These are phyloP conservation scores for Yueomyces sinensis DNA, from an alignment of 805 yeast species.

Conservation along the genomic window DNA sequence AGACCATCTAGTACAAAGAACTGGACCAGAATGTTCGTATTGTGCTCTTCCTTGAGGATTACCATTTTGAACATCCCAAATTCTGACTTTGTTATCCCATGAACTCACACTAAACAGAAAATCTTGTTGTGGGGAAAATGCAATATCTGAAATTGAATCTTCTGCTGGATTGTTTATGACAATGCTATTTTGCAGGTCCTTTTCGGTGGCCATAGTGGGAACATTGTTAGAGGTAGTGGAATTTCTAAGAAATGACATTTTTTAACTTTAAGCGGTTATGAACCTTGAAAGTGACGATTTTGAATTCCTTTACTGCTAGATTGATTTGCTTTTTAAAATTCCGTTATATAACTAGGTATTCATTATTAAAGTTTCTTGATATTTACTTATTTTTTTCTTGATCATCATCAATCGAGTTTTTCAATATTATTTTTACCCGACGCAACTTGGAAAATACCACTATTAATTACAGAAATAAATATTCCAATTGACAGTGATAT, in stretches of 20 bases:
- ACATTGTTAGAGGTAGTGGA: constrained; percentile 6
- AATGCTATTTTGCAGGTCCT: constrained; percentile 49
- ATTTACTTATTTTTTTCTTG: no score
- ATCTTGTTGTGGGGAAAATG: constrained; percentile 82
- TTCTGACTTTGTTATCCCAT: constrained; percentile 92
- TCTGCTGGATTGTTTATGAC: constrained; percentile 74
- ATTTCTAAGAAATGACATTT: constrained; percentile 13
- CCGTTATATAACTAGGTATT: no score
- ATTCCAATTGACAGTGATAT: no score
- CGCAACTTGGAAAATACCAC: no score
- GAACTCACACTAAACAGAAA: constrained; percentile 61
- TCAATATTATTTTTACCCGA: no score
- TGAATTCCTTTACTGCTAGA: no score
- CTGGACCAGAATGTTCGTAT: constrained; percentile 85
- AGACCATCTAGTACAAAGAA: constrained; percentile 70
- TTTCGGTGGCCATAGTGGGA: constrained; percentile 20
- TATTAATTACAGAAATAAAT: no score
- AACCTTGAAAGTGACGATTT: no score
- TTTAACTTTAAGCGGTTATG: no score
- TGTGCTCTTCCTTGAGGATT: constrained; percentile 78
- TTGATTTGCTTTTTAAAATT: no score
- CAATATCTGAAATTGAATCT: constrained; percentile 72
- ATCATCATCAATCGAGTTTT: no score
- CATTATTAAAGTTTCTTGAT: no score
- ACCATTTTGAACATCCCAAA: constrained; percentile 78